These are phyloP conservation scores for Ceratocystis albifundus DNA, from an alignment of 2,329 filamentous ascomycete genomes.

Conservation along the genomic window DNA sequence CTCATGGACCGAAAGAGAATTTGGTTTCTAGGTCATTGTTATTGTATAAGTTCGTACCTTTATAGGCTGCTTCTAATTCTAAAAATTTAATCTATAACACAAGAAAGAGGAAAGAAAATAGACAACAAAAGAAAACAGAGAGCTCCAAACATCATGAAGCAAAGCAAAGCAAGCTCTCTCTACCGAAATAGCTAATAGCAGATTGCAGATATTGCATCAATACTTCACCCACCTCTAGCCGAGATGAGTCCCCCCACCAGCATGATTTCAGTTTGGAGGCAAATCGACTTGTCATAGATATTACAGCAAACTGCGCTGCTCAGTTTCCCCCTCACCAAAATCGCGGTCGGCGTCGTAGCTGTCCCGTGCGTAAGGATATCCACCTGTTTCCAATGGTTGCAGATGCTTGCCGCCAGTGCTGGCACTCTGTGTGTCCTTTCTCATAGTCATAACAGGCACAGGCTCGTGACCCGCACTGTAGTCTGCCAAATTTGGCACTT, in stretches of 20 bases:
- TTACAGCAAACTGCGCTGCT: conserved; percentile 14
- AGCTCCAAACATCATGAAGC: neutral
- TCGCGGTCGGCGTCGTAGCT: conserved; percentile 17
- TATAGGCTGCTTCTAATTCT: neutral
- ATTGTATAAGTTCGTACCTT: neutral
- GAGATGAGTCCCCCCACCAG: neutral
- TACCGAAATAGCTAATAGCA: neutral
- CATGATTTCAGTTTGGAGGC: neutral
- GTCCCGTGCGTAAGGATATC: conserved; percentile 15
- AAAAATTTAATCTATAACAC: conserved; percentile 1
- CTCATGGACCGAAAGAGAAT: too few relatives aligned
- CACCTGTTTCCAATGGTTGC: neutral
- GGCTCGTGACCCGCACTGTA: neutral
- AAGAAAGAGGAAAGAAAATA: neutral
- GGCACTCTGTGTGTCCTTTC: neutral
- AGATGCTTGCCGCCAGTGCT: neutral
- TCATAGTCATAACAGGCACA: neutral
- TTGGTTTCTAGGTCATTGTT: too few relatives aligned
- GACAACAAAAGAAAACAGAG: neutral
- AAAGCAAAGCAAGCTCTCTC: neutral
- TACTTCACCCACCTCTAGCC: neutral
- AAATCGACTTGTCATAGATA: neutral
- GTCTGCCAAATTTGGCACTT: conserved; percentile 2
- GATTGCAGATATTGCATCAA: neutral
- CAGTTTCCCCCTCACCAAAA: conserved; percentile 15